phyloP scores from a whole-genome alignment of 352 stramenopile genomes.

The Poterioochromonas sp. region DNA sequence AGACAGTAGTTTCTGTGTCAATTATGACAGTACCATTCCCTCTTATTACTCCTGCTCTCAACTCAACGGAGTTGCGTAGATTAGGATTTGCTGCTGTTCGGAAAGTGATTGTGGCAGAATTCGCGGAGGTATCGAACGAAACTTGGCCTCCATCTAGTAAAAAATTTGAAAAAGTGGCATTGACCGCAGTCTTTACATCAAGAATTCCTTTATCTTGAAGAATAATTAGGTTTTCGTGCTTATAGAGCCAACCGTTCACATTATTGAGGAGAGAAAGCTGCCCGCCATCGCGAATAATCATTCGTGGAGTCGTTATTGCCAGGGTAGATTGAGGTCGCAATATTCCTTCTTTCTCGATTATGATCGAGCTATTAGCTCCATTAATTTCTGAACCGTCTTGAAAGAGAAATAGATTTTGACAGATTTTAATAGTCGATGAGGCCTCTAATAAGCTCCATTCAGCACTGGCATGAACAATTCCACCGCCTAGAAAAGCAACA shows the following conservation, averaged over 20 bases:
- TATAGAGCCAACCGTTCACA: neutral
- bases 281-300: neutral
- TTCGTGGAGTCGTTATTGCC: too few relatives aligned
- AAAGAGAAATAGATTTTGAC: too few relatives aligned
- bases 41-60: neutral
- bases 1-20: neutral
- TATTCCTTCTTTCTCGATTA: too few relatives aligned
- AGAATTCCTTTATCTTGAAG: neutral
- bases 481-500: too few relatives aligned
- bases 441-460: too few relatives aligned
- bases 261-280: neutral
- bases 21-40: neutral
- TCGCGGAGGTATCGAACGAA: too few relatives aligned
- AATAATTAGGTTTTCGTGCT: neutral
- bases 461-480: too few relatives aligned
- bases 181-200: neutral
- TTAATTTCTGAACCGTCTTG: neutral
- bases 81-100: too few relatives aligned
- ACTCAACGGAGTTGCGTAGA: neutral
- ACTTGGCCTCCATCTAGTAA: too few relatives aligned
- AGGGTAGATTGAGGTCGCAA: too few relatives aligned
- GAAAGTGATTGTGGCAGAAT: too few relatives aligned
- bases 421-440: too few relatives aligned
- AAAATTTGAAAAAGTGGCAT: neutral
- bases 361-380: neutral